Conservation (phyloP, 768 basidiomycete species). For the Lentinula sp. region DNA sequence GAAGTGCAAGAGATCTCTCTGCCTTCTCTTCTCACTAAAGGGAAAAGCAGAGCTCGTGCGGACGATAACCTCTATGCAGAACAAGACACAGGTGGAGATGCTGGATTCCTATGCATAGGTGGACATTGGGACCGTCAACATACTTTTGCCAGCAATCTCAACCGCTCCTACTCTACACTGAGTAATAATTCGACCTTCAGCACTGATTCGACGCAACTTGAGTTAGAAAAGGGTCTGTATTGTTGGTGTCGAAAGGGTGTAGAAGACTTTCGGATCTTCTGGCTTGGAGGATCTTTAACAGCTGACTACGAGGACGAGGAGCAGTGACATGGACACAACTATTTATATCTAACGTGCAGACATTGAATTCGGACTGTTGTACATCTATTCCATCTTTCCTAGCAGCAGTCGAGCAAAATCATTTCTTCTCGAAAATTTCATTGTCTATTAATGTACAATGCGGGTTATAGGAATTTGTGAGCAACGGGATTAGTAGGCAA, state of each 20-base stretch:
- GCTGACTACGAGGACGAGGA: slow-evolving; percentile 24
- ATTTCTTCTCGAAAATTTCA: neutral
- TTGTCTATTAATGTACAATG: slow-evolving; percentile 1
- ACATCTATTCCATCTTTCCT: no score
- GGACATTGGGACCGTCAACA: slow-evolving; percentile 44
- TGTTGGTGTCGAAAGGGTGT: slow-evolving; percentile 71
- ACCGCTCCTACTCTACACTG: slow-evolving; percentile 36
- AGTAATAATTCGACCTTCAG: slow-evolving; percentile 36
- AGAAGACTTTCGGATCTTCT: slow-evolving; percentile 77
- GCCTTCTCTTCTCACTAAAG: slow-evolving; percentile 48
- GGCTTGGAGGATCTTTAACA: slow-evolving; percentile 59
- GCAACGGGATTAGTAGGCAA: neutral
- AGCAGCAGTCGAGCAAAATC: neutral
- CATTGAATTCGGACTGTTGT: no score
- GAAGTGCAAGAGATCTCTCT: slow-evolving; percentile 69
- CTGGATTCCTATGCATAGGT: slow-evolving; percentile 48
- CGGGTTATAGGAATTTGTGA: neutral
- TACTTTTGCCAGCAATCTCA: slow-evolving; percentile 23
- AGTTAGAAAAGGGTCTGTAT: slow-evolving; percentile 62
- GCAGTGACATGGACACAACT: neutral
- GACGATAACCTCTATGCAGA: slow-evolving; percentile 50
- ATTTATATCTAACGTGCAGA: neutral
- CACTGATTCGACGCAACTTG: slow-evolving; percentile 45
- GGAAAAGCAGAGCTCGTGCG: slow-evolving; percentile 31
- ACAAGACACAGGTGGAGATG: slow-evolving; percentile 59